Base-by-base conservation (phyloP, 345 rosid species). In the Conringia planisiliqua region DNA sequence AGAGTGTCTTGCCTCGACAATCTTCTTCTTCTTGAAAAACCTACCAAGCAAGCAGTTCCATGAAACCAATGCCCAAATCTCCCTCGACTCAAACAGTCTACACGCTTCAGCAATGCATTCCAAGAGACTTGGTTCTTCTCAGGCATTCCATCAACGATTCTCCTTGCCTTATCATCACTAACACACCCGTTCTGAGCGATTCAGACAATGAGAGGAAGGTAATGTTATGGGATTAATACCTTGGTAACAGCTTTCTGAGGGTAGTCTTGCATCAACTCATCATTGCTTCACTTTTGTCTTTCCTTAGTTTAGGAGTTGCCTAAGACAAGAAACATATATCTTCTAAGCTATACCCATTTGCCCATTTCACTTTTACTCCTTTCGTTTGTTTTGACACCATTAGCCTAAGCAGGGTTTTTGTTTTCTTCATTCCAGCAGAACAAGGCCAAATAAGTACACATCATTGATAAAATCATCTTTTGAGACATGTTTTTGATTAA, bases 221-320 rank as follows among this genome's bases (percentile, higher is more conserved):
- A 74, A 66, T 35, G 38, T 52, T 74, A 59, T 58, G 3, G 5
- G 42, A 16, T 14, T 27, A 20, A 50, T 67, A 87, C 92, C 94
- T 87, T 89, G 52, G 91, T 92, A 70, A 89, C 85, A 71, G 90
- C 95, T 77, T 89, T 89, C 14, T 87, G 72, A 46, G 92, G 97
- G 75, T 80, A 91, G 84, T 82, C 85, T 85, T 24, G 82, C 82
- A 83, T 89, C 97, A 43, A 87, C 82, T 22, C 92, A 89, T 22
- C 92, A 89, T 60, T 74, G 89, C 77, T 82, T 86, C 82, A 87
- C 94, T 72, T 87, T 87, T 22, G 78, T 91, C 89, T 80, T 91
- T 95, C 2, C 91, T 85, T 22, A 89, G 87, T 84, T 78, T 87
- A 35, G 97, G 97, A 18, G 94, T 83, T 66, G 95, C 97, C 97